Evolutionary conservation across 2,329 filamentous ascomycete genomes (phyloP).

Genomic region (Neofusicoccum kwambonambiense): DNA sequence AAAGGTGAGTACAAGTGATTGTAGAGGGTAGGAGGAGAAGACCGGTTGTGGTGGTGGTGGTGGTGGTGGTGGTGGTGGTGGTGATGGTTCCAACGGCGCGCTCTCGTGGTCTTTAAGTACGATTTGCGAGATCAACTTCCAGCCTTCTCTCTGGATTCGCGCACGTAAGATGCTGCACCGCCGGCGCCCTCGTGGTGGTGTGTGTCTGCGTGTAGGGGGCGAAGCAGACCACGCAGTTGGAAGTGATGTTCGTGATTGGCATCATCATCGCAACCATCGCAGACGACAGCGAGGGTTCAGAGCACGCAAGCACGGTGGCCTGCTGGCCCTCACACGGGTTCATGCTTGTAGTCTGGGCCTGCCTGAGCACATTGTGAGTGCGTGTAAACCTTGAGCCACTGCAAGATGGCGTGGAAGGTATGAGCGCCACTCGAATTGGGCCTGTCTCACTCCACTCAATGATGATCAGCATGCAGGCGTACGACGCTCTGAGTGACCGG

Average conservation of each 20-base stretch:
- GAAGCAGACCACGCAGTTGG: neutral
- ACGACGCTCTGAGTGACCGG: neutral
- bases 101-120: neutral
- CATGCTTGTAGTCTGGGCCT: neutral
- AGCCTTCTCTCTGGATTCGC: neutral
- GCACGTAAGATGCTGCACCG: constrained; percentile 1
- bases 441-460: constrained; percentile 6
- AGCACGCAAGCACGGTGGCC: constrained; percentile 7
- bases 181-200: neutral
- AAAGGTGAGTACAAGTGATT: constrained; percentile 1
- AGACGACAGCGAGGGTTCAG: neutral
- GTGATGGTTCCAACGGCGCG: neutral
- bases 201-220: neutral
- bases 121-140: neutral
- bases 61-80: constrained; percentile 2
- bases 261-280: neutral
- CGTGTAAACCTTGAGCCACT: neutral
- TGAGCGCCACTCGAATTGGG: constrained; percentile 1
- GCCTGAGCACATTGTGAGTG: neutral
- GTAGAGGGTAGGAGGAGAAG: neutral
- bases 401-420: constrained; percentile 7
- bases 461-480: constrained; percentile 1
- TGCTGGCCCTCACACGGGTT: neutral
- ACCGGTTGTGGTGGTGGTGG: neutral
- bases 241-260: constrained; percentile 13